phyloP scores from a whole-genome alignment of 2,329 filamentous ascomycete genomes.

The Aurifilum marmelostoma region DNA sequence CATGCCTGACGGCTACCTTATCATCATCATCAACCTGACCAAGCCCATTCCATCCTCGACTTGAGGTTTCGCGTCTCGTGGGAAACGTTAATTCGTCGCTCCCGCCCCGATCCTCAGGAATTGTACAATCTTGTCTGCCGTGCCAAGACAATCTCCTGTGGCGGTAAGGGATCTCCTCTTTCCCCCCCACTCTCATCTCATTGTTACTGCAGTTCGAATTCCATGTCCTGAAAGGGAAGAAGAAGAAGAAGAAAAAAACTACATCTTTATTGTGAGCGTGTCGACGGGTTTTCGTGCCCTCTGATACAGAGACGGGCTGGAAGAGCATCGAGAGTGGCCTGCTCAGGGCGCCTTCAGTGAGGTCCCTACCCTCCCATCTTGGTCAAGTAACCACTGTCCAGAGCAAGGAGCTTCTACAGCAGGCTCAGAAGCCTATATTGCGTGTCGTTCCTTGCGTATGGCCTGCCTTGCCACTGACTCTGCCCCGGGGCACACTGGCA shows the following conservation, averaged over 20 bases:
- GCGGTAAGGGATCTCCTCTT: constrained; percentile 53
- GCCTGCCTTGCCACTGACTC: not conserved
- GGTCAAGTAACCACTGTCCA: not conserved
- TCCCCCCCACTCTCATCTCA: not conserved
- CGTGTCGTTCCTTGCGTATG: not conserved
- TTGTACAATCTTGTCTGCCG: constrained; percentile 53
- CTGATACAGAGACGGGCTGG: not conserved
- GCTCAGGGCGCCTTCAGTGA: constrained; percentile 11
- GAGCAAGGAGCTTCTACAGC: not conserved
- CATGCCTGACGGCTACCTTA: constrained; percentile 44
- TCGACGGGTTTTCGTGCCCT: not conserved
- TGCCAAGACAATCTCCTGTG: constrained; percentile 46
- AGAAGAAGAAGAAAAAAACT: not conserved
- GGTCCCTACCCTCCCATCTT: not conserved
- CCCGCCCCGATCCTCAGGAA: constrained; percentile 54
- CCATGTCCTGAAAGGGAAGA: constrained; percentile 4
- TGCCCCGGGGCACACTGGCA: not conserved
- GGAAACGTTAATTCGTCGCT: constrained; percentile 70
- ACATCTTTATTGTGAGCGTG: not conserved
- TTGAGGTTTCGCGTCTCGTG: constrained; percentile 49
- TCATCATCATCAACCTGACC: constrained; percentile 38
- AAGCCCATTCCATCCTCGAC: constrained; percentile 42
- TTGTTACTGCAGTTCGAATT: constrained; percentile 9
- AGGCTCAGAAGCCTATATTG: not conserved
- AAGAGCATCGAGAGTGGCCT: constrained; percentile 6